Evolutionary conservation across 345 rosid genomes (phyloP), one percentile per base, ranked within the genome.

Genomic region (Pugionium dolabratum): DNA sequence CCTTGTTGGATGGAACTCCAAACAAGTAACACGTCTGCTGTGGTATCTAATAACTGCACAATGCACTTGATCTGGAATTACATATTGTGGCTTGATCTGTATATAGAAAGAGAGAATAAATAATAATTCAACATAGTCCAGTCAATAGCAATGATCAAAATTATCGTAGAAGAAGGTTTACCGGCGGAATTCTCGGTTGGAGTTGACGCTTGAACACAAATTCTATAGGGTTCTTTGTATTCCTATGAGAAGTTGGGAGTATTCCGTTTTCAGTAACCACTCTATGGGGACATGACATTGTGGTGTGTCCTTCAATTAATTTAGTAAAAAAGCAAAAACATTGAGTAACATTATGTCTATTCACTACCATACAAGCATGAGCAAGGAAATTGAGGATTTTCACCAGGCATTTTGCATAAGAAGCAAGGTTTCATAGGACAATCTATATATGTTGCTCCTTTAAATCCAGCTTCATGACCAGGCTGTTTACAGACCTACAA

Each of bases 341-440:
- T 29, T 27, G 5, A 28, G 40, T 30, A 61, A 36, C 44, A 40
- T 26, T 40, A 32, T 18, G 6, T 33, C 31, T 9, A 56, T 1
- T 10, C 30, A 26, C 35, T n/a, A 49, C 4, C 43, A 50, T 47
- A 4, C 4, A 29, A 49, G 35, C 47, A n/a, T 58, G 8, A 53
- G 27, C 42, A 67, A 53, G 40, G 29, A 44, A 70, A 54, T 18
- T 26, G 7, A 0, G 6, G 29, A 3, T n/a, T 3, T 37, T 44
- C 34, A 93, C 99, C 97, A 6, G 97, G 99, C 92, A 85, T 79
- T 85, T 90, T 94, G 78, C 99, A 94, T 72, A 94, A 84, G 67
- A 90, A 94, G 69, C 97, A 94, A 29, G 97, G 97, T 54, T 90
- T 94, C 97, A 86, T 94, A 2, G 97, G 97, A 73, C 97, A 94